phyloP scores from a whole-genome alignment of 1,284 basidiomycete species.

The Ganoderma leucocontextum region DNA sequence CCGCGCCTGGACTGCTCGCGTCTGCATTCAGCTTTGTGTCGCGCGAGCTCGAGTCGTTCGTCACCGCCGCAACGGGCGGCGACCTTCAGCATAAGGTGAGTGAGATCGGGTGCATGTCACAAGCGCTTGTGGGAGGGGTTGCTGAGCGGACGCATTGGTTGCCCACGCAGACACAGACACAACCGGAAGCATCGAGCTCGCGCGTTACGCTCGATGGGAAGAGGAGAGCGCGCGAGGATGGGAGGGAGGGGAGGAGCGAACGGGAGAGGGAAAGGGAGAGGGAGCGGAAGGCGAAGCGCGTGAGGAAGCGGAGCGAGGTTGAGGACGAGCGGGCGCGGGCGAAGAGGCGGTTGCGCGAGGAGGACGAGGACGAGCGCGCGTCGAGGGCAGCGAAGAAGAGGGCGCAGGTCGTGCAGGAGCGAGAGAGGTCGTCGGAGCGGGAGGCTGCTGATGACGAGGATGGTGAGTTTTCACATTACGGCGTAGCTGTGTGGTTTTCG shows the following conservation, averaged over 20 bases:
- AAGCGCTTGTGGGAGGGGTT: slow-evolving; percentile 6
- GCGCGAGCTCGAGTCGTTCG: slow-evolving; percentile 75
- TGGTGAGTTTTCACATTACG: slow-evolving; percentile 20
- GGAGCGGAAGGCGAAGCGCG: slow-evolving; percentile 31
- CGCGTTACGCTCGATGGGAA: slow-evolving; percentile 37
- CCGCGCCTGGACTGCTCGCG: slow-evolving; percentile 58
- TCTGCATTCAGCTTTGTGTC: slow-evolving; percentile 74
- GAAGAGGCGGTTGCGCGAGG: slow-evolving; percentile 22
- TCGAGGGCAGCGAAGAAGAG: slow-evolving; percentile 24
- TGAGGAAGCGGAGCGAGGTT: slow-evolving; percentile 30
- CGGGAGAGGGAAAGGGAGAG: slow-evolving; percentile 22
- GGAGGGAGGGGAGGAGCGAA: slow-evolving; percentile 19
- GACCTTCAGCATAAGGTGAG: slow-evolving; percentile 31
- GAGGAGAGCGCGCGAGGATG: slow-evolving; percentile 22
- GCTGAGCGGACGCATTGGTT: background rate
- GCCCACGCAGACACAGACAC: slow-evolving; percentile 14
- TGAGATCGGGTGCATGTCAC: background rate
- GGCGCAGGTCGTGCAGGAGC: slow-evolving; percentile 6
- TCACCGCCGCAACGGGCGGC: slow-evolving; percentile 66
- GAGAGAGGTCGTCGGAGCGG: slow-evolving; percentile 26
- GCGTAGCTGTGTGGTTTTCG: background rate
- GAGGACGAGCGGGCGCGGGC: slow-evolving; percentile 26
- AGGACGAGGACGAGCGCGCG: slow-evolving; percentile 22
- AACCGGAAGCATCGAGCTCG: slow-evolving; percentile 40
- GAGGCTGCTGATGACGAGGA: slow-evolving; percentile 32